phyloP scores from a whole-genome alignment of 1,139 yeast species.

The Magnusiomyces magnusii region DNA sequence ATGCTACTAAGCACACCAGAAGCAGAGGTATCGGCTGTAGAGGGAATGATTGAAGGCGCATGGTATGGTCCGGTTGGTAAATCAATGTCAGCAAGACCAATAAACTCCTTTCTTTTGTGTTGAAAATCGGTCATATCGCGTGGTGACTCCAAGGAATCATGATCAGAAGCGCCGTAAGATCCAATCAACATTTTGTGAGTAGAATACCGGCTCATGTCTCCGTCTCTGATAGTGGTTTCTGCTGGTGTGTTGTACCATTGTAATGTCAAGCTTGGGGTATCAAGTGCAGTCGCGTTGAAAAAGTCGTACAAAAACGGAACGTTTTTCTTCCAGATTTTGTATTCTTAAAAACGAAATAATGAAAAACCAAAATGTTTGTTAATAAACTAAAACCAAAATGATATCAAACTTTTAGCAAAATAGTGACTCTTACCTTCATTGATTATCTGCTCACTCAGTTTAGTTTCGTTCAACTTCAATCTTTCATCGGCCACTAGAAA shows the following conservation, averaged over 20 bases:
- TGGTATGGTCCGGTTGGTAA: constrained; percentile 1
- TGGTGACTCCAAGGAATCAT: not conserved
- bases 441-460: constrained; percentile 40
- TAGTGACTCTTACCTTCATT: constrained; percentile 36
- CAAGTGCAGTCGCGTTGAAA: constrained; percentile 59
- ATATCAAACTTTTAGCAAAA: not conserved
- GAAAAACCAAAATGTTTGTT: not conserved
- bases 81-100: constrained; percentile 10
- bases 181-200: constrained; percentile 1
- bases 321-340: constrained; percentile 69
- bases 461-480: constrained; percentile 39
- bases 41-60: not conserved
- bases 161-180: not conserved
- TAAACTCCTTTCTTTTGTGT: not conserved
- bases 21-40: not conserved
- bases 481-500: constrained; percentile 12
- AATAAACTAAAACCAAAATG: not conserved
- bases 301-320: constrained; percentile 81
- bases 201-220: not conserved
- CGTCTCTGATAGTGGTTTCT: not conserved
- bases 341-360: constrained; percentile 19
- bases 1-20: not conserved
- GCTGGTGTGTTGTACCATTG: constrained; percentile 30
- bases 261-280: constrained; percentile 43
- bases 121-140: not conserved